These are phyloP conservation scores for Lachancea meyersii DNA, from an alignment of 805 yeast species.

Conservation along the genomic window DNA sequence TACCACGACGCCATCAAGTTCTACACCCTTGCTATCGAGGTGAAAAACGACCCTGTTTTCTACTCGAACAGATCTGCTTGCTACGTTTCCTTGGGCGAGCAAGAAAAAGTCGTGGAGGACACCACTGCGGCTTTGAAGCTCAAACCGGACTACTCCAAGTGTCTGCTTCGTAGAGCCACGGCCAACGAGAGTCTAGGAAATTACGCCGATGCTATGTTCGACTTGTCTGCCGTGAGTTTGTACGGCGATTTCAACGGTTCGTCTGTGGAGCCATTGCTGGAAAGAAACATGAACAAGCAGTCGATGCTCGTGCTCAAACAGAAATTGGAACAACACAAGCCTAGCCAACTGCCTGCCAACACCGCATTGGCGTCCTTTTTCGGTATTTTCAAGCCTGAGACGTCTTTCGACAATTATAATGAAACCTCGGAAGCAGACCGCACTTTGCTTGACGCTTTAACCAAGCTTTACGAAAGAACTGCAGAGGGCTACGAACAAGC, in stretches of 20 bases:
- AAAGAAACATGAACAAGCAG: constrained; percentile 76
- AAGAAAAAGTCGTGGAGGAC: constrained; percentile 80
- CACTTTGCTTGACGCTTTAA: constrained; percentile 59
- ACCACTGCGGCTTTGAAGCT: constrained; percentile 79
- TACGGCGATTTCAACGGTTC: constrained; percentile 78
- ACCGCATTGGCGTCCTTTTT: constrained; percentile 81
- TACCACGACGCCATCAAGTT: constrained; percentile 70
- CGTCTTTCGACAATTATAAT: constrained; percentile 43
- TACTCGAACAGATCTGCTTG: constrained; percentile 97
- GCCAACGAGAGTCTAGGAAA: constrained; percentile 79
- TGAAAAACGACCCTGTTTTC: constrained; percentile 79
- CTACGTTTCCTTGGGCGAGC: constrained; percentile 72
- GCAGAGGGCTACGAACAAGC: constrained; percentile 35
- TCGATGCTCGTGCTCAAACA: constrained; percentile 67
- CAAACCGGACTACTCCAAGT: constrained; percentile 87
- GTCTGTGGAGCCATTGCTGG: constrained; percentile 72
- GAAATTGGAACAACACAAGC: constrained; percentile 37
- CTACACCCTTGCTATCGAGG: constrained; percentile 70
- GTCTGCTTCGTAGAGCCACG: constrained; percentile 86
- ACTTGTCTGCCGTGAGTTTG: constrained; percentile 81
- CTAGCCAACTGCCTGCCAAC: constrained; percentile 62
- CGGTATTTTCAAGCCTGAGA: constrained; percentile 67
- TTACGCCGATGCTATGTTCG: constrained; percentile 82
- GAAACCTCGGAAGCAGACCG: constrained; percentile 56
- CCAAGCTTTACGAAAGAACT: constrained; percentile 43